These are phyloP conservation scores for Phytophthora podocarpi DNA, from an alignment of 352 stramenopile genomes.

Conservation along the genomic window DNA sequence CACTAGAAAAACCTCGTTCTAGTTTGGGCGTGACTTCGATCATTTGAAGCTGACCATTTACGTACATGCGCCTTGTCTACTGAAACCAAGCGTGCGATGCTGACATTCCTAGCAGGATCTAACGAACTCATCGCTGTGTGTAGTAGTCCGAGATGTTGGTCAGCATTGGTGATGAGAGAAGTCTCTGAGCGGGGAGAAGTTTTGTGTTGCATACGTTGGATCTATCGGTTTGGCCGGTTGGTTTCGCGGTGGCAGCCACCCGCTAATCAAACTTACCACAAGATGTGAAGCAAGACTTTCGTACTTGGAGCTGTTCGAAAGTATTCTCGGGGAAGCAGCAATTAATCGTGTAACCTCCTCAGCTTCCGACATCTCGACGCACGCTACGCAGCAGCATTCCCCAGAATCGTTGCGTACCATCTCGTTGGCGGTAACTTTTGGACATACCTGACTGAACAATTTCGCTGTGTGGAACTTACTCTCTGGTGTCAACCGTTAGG, in stretches of 20 bases:
- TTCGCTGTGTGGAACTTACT: constrained; percentile 14
- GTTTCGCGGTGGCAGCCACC: background rate
- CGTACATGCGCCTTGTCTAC: background rate
- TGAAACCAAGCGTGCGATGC: background rate
- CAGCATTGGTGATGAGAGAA: background rate
- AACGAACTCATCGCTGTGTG: background rate
- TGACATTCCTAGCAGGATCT: background rate
- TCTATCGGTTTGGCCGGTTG: background rate
- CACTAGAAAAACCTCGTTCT: too few relatives aligned
- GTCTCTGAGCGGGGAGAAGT: background rate
- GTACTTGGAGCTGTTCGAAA: background rate
- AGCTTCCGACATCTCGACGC: background rate
- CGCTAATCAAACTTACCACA: background rate
- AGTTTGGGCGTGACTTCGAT: constrained; percentile 17
- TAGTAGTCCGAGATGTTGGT: background rate
- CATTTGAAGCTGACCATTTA: constrained; percentile 10
- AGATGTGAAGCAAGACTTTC: background rate
- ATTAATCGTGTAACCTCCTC: constrained; percentile 1
- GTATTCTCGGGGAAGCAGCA: constrained; percentile 10
- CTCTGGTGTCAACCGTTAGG: too few relatives aligned
- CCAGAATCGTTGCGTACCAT: constrained; percentile 8
- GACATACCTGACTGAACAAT: background rate
- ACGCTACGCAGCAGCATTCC: too few relatives aligned
- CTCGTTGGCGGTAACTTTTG: constrained; percentile 3
- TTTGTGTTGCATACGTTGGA: background rate